phyloP scores from a whole-genome alignment of 768 basidiomycete species.

The Lentinula guzmanii region DNA sequence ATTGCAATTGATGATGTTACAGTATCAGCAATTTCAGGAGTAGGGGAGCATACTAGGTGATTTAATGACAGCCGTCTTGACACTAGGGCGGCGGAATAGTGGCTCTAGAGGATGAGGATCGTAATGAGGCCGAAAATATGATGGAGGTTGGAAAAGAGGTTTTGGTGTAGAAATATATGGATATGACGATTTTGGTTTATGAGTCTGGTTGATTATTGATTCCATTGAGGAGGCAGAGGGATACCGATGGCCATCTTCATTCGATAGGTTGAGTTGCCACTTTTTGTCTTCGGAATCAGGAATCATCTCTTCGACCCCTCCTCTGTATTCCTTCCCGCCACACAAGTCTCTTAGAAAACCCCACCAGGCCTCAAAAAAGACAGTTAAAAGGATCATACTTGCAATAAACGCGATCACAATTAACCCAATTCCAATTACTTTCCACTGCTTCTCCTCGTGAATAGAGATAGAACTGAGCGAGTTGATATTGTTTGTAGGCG shows the following conservation, averaged over 20 bases:
- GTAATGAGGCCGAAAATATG: conserved; percentile 16
- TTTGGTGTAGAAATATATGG: conserved; percentile 6
- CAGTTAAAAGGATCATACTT: conserved; percentile 45
- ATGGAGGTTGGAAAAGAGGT: conserved; percentile 13
- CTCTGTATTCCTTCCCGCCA: conserved; percentile 25
- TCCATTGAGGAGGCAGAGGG: conserved; percentile 36
- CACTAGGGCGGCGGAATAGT: conserved; percentile 26
- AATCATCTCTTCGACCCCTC: conserved; percentile 47
- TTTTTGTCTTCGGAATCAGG: conserved; percentile 59
- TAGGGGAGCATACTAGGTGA: conserved; percentile 2
- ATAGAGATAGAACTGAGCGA: conserved; percentile 23
- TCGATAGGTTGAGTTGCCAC: conserved; percentile 50
- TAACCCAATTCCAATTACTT: conserved; percentile 62
- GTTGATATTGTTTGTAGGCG: conserved; percentile 11
- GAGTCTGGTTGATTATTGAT: conserved; percentile 23
- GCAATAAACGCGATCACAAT: conserved; percentile 58
- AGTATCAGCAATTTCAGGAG: not conserved
- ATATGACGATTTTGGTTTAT: conserved; percentile 7
- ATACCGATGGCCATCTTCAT: conserved; percentile 42
- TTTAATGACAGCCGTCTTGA: conserved; percentile 4
- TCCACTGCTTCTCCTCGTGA: conserved; percentile 52
- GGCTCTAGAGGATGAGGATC: conserved; percentile 31
- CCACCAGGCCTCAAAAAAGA: conserved; percentile 73
- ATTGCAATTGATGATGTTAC: too few relatives aligned
- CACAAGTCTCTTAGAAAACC: conserved; percentile 49